Conservation (phyloP, 495 filamentous ascomycete species). For the Thozetella sp. region DNA sequence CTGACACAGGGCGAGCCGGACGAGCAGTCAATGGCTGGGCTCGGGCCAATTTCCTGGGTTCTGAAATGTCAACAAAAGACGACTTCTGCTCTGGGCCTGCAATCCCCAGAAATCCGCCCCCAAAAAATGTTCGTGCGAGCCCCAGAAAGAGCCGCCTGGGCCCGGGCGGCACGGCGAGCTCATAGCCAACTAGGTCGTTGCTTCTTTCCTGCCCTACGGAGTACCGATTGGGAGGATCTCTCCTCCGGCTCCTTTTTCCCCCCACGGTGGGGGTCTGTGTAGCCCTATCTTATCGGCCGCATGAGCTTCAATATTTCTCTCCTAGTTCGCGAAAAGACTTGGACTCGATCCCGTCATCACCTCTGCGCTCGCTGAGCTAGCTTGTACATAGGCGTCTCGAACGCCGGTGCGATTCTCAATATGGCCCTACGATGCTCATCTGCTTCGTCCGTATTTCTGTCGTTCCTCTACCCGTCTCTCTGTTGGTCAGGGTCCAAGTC, state of each 20-base stretch:
- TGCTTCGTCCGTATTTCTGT: slow-evolving; percentile 51
- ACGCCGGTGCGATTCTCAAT: slow-evolving; percentile 9
- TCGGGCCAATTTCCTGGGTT: neutral
- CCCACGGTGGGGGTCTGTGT: neutral
- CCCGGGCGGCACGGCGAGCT: too few species aligned
- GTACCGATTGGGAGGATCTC: too few species aligned
- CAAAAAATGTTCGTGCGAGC: too few species aligned
- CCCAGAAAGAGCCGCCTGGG: too few species aligned
- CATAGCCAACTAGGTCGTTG: neutral
- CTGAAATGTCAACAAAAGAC: neutral
- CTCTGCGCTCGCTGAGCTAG: too few species aligned
- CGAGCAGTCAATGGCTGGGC: too few species aligned
- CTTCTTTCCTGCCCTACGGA: neutral
- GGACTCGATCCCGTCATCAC: neutral
- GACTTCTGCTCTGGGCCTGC: neutral
- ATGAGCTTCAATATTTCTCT: neutral
- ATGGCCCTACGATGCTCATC: slow-evolving; percentile 50
- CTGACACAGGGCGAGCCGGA: neutral
- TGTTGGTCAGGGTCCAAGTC: slow-evolving; percentile 32
- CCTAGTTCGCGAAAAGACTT: neutral
- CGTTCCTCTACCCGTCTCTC: slow-evolving; percentile 68
- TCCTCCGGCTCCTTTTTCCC: neutral
- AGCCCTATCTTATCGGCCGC: neutral
- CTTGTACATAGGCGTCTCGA: neutral
- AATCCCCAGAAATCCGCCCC: too few species aligned